phyloP scores from a whole-genome alignment of 768 basidiomycete genomes.

The Mycena metata region DNA sequence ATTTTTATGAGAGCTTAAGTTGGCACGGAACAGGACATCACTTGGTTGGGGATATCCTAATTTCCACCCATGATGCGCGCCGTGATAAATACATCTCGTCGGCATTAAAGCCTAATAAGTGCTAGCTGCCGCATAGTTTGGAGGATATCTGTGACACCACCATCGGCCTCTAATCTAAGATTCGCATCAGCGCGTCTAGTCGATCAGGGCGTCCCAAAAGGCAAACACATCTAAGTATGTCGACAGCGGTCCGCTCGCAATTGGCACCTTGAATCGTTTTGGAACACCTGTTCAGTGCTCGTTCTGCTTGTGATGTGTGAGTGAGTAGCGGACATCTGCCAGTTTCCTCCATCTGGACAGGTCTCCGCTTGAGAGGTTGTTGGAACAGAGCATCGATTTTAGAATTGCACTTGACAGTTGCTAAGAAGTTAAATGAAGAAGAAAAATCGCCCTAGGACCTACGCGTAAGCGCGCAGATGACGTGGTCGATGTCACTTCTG shows the following conservation, averaged over 20 bases:
- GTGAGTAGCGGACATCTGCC: not conserved
- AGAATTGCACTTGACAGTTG: slow-evolving; percentile 5
- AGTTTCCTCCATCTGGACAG: slow-evolving; percentile 28
- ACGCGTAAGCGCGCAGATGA: not conserved
- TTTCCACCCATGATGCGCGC: slow-evolving; percentile 25
- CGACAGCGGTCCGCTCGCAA: not conserved
- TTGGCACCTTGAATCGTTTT: slow-evolving; percentile 2
- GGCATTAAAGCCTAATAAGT: slow-evolving; percentile 32
- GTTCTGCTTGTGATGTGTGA: not conserved
- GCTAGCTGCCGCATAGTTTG: slow-evolving; percentile 10
- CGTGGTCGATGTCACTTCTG: not conserved
- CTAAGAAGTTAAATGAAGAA: slow-evolving; percentile 10
- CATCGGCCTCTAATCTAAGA: slow-evolving; percentile 23
- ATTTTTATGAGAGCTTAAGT: slow-evolving; percentile 25
- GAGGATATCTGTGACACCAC: slow-evolving; percentile 9
- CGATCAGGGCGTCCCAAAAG: not conserved
- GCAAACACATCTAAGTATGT: slow-evolving; percentile 15
- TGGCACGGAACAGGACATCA: slow-evolving; percentile 27
- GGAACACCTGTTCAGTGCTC: not conserved
- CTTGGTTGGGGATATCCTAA: slow-evolving; percentile 32
- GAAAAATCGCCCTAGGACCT: not conserved
- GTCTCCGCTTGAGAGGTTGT: slow-evolving; percentile 4
- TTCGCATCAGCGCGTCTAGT: slow-evolving; percentile 5
- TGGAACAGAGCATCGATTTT: not conserved
- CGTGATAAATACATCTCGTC: slow-evolving; percentile 31